Conservation (phyloP, 805 yeast species). For the Deakozyma indianensis region DNA sequence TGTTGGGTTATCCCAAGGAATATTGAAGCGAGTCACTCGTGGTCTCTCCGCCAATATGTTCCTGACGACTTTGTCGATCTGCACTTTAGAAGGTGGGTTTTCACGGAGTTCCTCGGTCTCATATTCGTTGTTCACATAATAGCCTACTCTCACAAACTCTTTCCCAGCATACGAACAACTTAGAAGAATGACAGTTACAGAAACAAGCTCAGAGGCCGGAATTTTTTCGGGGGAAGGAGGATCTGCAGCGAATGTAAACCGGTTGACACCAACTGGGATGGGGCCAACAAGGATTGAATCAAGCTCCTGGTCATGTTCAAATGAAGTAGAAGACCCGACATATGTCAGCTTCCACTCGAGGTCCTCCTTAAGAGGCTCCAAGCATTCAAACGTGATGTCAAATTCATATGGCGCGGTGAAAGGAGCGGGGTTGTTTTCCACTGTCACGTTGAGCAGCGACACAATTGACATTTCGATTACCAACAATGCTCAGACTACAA, state of each 20-base stretch:
- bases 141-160: slow-evolving; percentile 94
- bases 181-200: slow-evolving; percentile 84
- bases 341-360: slow-evolving; percentile 95
- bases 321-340: slow-evolving; percentile 87
- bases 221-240: slow-evolving; percentile 94
- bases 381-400: slow-evolving; percentile 93
- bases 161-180: slow-evolving; percentile 88
- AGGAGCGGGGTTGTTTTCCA: slow-evolving; percentile 86
- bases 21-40: slow-evolving; percentile 89
- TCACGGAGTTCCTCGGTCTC: slow-evolving; percentile 86
- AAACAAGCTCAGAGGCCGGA: slow-evolving; percentile 89
- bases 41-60: slow-evolving; percentile 96
- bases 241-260: slow-evolving; percentile 84
- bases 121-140: slow-evolving; percentile 94
- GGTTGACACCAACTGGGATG: slow-evolving; percentile 92
- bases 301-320: slow-evolving; percentile 92
- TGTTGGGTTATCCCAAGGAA: slow-evolving; percentile 52
- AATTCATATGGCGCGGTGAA: slow-evolving; percentile 90
- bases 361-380: slow-evolving; percentile 83
- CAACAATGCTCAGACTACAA: too few species aligned
- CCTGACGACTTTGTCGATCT: slow-evolving; percentile 85
- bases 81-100: slow-evolving; percentile 87
- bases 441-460: slow-evolving; percentile 79
- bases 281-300: slow-evolving; percentile 98
- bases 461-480: slow-evolving; percentile 72